Conservation (phyloP, 2,329 filamentous ascomycete species). For the Lachnellula occidentalis region DNA sequence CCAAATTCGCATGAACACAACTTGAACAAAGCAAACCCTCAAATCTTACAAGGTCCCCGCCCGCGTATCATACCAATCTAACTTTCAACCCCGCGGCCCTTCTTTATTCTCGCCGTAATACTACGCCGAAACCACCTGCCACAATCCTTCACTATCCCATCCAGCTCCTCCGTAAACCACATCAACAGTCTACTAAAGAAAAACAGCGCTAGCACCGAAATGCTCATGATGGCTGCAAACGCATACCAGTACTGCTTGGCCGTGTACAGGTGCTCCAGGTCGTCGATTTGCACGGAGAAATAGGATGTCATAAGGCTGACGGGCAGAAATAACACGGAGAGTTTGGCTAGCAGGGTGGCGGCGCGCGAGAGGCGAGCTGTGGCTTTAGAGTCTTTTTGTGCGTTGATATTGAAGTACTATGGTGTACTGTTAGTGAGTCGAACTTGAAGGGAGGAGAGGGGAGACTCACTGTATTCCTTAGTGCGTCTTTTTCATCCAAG, state of each 20-base stretch:
- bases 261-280: conserved; percentile 52
- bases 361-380: conserved; percentile 68
- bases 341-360: conserved; percentile 67
- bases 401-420: conserved; percentile 73
- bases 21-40: too few species aligned
- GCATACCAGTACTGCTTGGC: conserved; percentile 60
- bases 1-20: too few species aligned
- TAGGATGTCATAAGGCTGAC: conserved; percentile 71
- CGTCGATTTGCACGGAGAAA: conserved; percentile 61
- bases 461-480: conserved; percentile 56
- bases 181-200: conserved; percentile 44
- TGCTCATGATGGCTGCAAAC: conserved; percentile 57
- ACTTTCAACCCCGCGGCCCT: neutral
- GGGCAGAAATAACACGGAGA: conserved; percentile 70
- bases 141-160: conserved; percentile 24
- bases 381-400: conserved; percentile 67
- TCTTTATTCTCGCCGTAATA: neutral
- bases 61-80: neutral
- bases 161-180: conserved; percentile 41
- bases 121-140: neutral
- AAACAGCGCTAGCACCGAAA: conserved; percentile 55
- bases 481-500: conserved; percentile 62
- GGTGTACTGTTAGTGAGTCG: conserved; percentile 10
- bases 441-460: neutral
- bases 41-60: neutral